Evolutionary conservation across 2,329 filamentous ascomycete genomes (phyloP), one percentile per base, ranked within the genome.

Genomic region (Lojkania enalia): DNA sequence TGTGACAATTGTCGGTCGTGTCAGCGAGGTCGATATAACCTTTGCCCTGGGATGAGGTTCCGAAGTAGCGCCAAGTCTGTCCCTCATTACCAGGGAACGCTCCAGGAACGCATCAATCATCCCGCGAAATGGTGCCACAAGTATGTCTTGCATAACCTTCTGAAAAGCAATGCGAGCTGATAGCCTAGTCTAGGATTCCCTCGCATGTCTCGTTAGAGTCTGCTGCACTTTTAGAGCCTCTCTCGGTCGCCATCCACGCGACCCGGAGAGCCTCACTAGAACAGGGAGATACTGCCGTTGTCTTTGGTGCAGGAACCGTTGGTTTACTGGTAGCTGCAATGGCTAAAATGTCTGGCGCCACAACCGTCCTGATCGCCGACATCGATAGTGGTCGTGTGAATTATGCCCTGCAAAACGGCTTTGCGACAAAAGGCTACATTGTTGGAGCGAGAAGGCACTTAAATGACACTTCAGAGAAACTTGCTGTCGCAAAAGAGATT

Each of bases 241-340:
- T 95, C 27, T 84, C 87, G 35, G 90, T 95, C 20, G 90, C 86
- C 12, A 90, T 95, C 21, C 90, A 95, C 74, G 89, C 94, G 56
- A 84, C 85, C 48, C 83, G 83, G 58, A 87, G 91, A 73, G 89
- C 86, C 2, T 71, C 72, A 19, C 77, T 95, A 51, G 77, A 78
- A 52, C 88, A 88, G 1, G 89, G 89, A 6, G 82, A 90, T 63
- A 83, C 80, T 5, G 87, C 90, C 13, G 85, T 95, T 2, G 84
- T 96, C 16, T 92, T 95, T 75, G 90, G 90, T 35, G 89, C 89
- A 3, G 90, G 90, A 0, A 89, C 90, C 2, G 67, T 72, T 41
- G 70, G 70, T 9, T 52, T 72, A 18, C 54, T 72, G 42, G 64
- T 63, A 29, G 68, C 69, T 33, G 68, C 68, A 12, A 71, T 71